phyloP scores from a whole-genome alignment of 192 early-diverging fungal species.

The Entomortierella lignicola region DNA sequence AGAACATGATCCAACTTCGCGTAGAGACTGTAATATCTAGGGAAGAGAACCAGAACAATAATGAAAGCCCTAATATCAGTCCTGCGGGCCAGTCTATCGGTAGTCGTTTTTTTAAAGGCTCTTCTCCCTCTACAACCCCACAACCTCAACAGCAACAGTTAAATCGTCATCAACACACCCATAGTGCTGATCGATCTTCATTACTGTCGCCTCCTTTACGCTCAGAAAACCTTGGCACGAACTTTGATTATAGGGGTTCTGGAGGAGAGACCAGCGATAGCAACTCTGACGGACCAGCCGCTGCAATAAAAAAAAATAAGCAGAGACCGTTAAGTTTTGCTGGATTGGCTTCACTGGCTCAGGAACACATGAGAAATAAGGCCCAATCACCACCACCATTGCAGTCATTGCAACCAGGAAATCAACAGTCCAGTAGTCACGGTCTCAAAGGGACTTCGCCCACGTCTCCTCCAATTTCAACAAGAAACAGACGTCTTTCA shows the following conservation, averaged over 20 bases:
- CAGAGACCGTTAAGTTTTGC: conserved; percentile 44
- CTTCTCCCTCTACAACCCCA: neutral
- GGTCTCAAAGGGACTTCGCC: neutral
- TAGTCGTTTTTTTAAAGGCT: conserved; percentile 15
- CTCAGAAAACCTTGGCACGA: conserved; percentile 9
- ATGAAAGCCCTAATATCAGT: conserved; percentile 1
- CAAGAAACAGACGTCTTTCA: conserved; percentile 28
- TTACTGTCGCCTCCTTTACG: conserved; percentile 26
- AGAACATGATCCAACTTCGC: conserved; percentile 50
- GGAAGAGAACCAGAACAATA: conserved; percentile 11
- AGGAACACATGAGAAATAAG: conserved; percentile 41
- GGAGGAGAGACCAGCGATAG: neutral
- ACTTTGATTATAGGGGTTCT: neutral
- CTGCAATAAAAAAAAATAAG: conserved; percentile 25
- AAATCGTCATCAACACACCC: conserved; percentile 9
- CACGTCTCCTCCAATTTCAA: conserved; percentile 4
- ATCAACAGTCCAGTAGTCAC: neutral
- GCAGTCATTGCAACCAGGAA: conserved; percentile 5
- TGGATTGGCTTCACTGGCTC: conserved; percentile 40
- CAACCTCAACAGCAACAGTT: neutral
- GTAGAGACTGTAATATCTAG: conserved; percentile 29
- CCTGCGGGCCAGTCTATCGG: conserved; percentile 3
- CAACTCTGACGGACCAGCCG: neutral
- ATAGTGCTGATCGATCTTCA: conserved; percentile 8
- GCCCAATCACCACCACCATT: no score